These are phyloP conservation scores for Leccinum olivaceopallidum DNA, from an alignment of 768 basidiomycete species.

Conservation along the genomic window DNA sequence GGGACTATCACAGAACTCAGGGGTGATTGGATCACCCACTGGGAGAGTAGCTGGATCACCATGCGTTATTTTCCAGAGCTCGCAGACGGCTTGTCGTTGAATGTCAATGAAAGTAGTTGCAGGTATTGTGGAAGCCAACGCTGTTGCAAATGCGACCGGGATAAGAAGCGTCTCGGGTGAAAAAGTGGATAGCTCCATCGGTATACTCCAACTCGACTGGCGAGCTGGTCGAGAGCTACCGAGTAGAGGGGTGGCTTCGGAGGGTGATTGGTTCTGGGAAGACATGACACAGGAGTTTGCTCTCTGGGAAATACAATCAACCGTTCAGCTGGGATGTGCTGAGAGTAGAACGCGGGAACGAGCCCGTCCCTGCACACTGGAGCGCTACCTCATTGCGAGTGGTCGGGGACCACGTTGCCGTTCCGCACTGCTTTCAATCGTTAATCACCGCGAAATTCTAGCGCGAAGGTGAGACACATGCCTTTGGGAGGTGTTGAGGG, in stretches of 20 bases:
- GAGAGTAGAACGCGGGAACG: background rate
- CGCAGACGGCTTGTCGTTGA: conserved; percentile 29
- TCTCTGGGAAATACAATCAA: background rate
- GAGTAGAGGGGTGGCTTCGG: conserved; percentile 16
- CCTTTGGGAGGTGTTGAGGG: background rate
- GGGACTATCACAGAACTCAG: conserved; percentile 21
- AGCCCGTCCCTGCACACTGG: background rate
- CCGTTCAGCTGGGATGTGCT: conserved; percentile 1
- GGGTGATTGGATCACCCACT: conserved; percentile 7
- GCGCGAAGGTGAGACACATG: background rate
- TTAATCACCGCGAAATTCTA: background rate
- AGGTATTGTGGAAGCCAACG: conserved; percentile 23
- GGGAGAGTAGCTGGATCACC: conserved; percentile 9
- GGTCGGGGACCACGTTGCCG: conserved; percentile 5
- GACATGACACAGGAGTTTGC: conserved; percentile 14
- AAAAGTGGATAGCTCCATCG: background rate
- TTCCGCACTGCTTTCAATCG: background rate
- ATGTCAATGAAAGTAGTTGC: conserved; percentile 30
- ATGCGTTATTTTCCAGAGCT: conserved; percentile 21
- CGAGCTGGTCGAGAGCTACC: background rate
- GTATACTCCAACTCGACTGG: background rate
- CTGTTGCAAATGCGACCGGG: conserved; percentile 27
- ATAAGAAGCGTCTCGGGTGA: conserved; percentile 26
- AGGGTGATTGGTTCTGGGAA: conserved; percentile 1
- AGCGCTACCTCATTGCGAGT: background rate